phyloP scores from a whole-genome alignment of 352 stramenopile genomes.

The Phytophthora fragariae region DNA sequence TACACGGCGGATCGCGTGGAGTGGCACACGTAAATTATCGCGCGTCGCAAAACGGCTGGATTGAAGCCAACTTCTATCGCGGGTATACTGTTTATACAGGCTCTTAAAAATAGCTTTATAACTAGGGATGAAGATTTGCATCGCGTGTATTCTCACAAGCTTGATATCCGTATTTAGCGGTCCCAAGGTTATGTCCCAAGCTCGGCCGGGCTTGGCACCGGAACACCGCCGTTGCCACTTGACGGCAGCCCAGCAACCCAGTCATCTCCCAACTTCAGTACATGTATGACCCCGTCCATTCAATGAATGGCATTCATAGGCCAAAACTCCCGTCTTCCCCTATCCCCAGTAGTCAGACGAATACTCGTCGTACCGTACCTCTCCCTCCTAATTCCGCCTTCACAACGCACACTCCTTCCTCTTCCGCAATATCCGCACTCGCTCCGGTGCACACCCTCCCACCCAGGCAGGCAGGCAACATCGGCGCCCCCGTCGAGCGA shows the following conservation, averaged over 20 bases:
- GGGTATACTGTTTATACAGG: background rate
- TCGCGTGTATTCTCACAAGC: background rate
- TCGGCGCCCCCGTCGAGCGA: background rate
- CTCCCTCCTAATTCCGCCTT: background rate
- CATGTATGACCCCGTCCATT: too few species aligned
- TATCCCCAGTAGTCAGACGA: conserved; percentile 10
- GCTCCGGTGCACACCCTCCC: too few species aligned
- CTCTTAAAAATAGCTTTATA: too few species aligned
- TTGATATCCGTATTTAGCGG: background rate
- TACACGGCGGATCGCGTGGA: conserved; percentile 6
- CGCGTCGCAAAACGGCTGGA: background rate
- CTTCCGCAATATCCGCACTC: background rate
- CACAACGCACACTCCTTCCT: background rate
- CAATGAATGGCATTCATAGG: too few species aligned
- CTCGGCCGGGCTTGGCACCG: background rate
- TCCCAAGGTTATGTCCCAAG: background rate
- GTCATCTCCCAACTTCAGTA: too few species aligned
- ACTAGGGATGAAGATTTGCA: background rate
- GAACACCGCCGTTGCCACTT: background rate
- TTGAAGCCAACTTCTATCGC: background rate
- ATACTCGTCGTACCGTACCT: background rate
- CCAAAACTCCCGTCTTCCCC: background rate
- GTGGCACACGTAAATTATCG: background rate
- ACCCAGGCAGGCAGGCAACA: background rate
- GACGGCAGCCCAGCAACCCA: too few species aligned